Evolutionary conservation across 2,329 filamentous ascomycete species (phyloP), one percentile per base, ranked within the genome.

Genomic region (Calonectria pteridis): DNA sequence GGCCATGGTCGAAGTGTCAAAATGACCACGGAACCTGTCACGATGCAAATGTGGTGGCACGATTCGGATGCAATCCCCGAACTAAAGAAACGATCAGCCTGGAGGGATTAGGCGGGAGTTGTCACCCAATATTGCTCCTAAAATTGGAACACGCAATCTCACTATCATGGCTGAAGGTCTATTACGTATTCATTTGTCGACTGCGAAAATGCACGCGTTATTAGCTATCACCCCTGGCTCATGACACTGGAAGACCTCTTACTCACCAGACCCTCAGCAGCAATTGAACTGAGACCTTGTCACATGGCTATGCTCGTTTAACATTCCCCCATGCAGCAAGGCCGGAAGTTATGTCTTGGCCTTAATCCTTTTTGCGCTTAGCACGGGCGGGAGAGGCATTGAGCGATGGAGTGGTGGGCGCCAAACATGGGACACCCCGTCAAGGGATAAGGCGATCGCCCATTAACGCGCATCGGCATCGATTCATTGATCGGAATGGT

Each of bases 301-400:
- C 78, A 77, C 78, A 79, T 77, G 78, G 78, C 72, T 50, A 58
- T 58, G 37, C 69, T 80, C 78, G 78, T 80, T 58, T 80, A 80
- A 80, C 72, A 79, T 80, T 75, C 73, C 78, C 78, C 51, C 29
- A 77, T 79, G 40, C 55, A 77, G 78, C 73, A 79, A 76, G 75
- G 68, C 69, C 31, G 69, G 71, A 46, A 75, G 66, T 68, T 63
- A 63, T 64, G 67, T 76, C 71, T 78, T 58, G 74, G 72, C 53
- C 49, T 78, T 76, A 76, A 74, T 73, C 77, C 73, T 46, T 50
- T 77, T 78, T 72, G 28, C 68, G 71, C 74, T 72, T 80, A 77
- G 78, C 50, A 49, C 40, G 23, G 28, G 58, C 65, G 77, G 76
- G 76, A 77, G 73, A 75, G 76, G 75, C 77, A 78, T 77, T 75